Evolutionary conservation across 306 rosid genomes (phyloP).

Genomic region (Vicia sativa): DNA sequence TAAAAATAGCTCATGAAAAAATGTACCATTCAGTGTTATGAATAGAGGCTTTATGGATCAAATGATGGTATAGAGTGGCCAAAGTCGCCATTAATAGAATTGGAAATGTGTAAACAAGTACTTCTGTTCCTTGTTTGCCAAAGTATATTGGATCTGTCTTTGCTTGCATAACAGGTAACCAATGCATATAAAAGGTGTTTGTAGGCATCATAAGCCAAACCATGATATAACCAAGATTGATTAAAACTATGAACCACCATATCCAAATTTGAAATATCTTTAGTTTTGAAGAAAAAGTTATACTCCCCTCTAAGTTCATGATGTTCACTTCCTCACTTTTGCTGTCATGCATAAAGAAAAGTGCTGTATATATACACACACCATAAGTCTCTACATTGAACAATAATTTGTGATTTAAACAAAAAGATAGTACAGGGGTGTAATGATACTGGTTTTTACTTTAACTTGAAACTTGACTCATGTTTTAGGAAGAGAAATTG

Average conservation of each 20-base stretch:
- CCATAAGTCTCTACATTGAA: not conserved
- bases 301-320: slow-evolving; percentile 32
- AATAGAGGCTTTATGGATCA: slow-evolving; percentile 32
- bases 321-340: not conserved
- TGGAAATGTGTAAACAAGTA: slow-evolving; percentile 55
- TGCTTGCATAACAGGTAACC: slow-evolving; percentile 48
- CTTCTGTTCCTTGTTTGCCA: slow-evolving; percentile 49
- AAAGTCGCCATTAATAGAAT: slow-evolving; percentile 48
- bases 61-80: slow-evolving; percentile 52
- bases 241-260: slow-evolving; percentile 43
- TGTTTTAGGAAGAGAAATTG: not conserved
- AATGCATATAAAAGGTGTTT: slow-evolving; percentile 42
- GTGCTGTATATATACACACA: not conserved
- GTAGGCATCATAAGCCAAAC: slow-evolving; percentile 63
- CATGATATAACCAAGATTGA: slow-evolving; percentile 49
- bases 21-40: not conserved
- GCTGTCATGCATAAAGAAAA: not conserved
- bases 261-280: slow-evolving; percentile 37
- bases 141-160: slow-evolving; percentile 55
- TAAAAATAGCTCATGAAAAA: too few species aligned
- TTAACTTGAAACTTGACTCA: not conserved
- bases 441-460: not conserved
- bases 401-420: not conserved
- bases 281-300: slow-evolving; percentile 28
- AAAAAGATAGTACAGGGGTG: too few species aligned